These are phyloP conservation scores for Parathielavia appendiculata DNA, from an alignment of 495 filamentous ascomycete species.

Conservation along the genomic window DNA sequence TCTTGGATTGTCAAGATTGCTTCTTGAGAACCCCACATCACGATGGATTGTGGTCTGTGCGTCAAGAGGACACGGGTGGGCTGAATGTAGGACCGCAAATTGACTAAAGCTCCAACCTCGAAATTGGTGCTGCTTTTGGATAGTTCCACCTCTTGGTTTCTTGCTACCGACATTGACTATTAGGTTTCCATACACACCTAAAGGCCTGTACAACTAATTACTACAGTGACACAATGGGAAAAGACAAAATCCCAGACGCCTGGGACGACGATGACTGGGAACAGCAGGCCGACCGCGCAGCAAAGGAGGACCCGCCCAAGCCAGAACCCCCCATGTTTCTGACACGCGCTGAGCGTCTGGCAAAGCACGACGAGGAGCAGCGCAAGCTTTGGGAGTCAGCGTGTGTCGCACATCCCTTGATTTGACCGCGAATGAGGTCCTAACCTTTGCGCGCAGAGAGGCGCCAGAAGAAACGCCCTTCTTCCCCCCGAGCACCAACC, in stretches of 20 bases:
- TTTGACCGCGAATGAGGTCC: neutral
- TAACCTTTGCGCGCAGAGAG: conserved; percentile 26
- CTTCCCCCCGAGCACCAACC: conserved; percentile 60
- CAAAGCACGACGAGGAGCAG: conserved; percentile 75
- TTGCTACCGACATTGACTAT: neutral
- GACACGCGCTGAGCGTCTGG: conserved; percentile 70
- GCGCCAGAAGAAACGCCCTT: conserved; percentile 60
- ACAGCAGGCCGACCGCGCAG: conserved; percentile 56
- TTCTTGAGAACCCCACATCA: no score
- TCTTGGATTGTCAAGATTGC: no score
- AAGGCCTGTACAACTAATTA: neutral
- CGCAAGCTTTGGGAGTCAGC: conserved; percentile 84
- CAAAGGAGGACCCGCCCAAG: conserved; percentile 43
- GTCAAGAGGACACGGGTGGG: no score
- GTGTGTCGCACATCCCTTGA: conserved; percentile 43
- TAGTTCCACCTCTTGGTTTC: neutral
- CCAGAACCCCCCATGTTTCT: conserved; percentile 41
- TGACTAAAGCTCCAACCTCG: no score
- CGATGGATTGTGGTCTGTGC: no score
- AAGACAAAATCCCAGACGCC: conserved; percentile 60
- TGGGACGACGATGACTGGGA: conserved; percentile 94
- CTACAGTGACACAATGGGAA: conserved; percentile 43
- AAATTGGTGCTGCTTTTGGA: no score
- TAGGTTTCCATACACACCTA: neutral
- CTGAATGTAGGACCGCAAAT: no score